These are phyloP conservation scores for Pythium brachiatum DNA, from an alignment of 352 stramenopile species.

Conservation along the genomic window DNA sequence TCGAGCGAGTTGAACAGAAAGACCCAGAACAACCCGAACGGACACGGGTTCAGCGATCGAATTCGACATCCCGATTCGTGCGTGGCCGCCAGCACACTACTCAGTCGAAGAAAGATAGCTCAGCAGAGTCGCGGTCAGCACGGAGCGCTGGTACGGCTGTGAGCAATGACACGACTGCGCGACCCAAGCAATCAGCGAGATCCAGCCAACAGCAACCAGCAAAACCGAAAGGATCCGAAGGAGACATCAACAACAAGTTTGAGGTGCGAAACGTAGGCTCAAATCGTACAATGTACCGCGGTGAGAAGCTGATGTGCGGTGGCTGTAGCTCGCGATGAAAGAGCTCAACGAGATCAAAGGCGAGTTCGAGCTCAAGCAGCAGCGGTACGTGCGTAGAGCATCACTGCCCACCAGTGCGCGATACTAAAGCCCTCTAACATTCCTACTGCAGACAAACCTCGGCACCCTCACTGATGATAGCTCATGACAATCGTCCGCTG, in stretches of 20 bases:
- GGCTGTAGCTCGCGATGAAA: constrained; percentile 40
- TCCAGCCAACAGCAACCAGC: neutral
- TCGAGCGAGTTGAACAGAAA: neutral
- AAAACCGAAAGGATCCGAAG: neutral
- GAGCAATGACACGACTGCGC: neutral
- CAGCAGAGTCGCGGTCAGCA: neutral
- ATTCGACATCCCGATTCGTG: constrained; percentile 1
- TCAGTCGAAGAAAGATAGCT: neutral
- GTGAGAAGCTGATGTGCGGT: neutral
- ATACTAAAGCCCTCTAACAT: neutral
- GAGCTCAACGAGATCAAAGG: constrained; percentile 49
- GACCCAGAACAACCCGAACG: neutral
- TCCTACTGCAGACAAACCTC: neutral
- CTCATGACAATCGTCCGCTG: too few relatives aligned
- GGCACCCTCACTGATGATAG: neutral
- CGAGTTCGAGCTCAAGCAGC: constrained; percentile 35
- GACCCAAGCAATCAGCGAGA: neutral
- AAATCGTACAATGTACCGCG: neutral
- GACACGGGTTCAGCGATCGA: neutral
- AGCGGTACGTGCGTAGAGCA: constrained; percentile 21
- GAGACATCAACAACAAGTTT: constrained; percentile 49
- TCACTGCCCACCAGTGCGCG: neutral
- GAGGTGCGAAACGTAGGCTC: constrained; percentile 22
- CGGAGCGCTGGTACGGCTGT: neutral
- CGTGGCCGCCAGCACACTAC: constrained; percentile 4